Conservation (phyloP, 306 rosid species). For the Vigna trinervia region DNA sequence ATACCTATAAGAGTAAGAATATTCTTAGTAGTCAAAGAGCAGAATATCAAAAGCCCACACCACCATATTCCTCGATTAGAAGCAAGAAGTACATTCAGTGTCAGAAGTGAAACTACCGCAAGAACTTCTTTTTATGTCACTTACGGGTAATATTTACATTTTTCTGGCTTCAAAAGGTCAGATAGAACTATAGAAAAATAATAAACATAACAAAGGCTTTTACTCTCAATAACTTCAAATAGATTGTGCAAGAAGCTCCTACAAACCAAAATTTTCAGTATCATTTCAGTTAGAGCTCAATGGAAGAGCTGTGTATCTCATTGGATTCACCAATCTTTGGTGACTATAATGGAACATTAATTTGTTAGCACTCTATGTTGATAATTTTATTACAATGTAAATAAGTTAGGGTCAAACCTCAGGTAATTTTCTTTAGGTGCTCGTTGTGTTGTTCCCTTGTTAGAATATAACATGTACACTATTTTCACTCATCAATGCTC, state of each 20-base stretch:
- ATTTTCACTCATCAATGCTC: background rate
- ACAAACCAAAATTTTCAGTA: conserved; percentile 26
- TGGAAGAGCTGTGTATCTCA: background rate
- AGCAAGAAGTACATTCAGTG: conserved; percentile 12
- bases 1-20: background rate
- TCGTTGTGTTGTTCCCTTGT: background rate
- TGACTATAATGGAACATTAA: conserved; percentile 6
- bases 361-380: background rate
- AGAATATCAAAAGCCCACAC: background rate
- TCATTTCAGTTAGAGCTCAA: conserved; percentile 23
- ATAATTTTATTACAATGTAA: background rate
- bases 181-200: conserved; percentile 18
- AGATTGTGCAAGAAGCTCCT: conserved; percentile 19
- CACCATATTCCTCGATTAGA: conserved; percentile 17
- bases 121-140: background rate
- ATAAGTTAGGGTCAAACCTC: conserved; percentile 2
- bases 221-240: background rate
- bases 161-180: conserved; percentile 18
- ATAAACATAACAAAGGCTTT: conserved; percentile 19
- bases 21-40: background rate
- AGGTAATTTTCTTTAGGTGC: background rate
- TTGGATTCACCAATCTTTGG: conserved; percentile 7
- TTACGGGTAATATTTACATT: background rate
- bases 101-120: background rate
- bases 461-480: conserved; percentile 5